Base-by-base conservation (phyloP, 2,329 filamentous ascomycete genomes). In the Macrophomina tecta region DNA sequence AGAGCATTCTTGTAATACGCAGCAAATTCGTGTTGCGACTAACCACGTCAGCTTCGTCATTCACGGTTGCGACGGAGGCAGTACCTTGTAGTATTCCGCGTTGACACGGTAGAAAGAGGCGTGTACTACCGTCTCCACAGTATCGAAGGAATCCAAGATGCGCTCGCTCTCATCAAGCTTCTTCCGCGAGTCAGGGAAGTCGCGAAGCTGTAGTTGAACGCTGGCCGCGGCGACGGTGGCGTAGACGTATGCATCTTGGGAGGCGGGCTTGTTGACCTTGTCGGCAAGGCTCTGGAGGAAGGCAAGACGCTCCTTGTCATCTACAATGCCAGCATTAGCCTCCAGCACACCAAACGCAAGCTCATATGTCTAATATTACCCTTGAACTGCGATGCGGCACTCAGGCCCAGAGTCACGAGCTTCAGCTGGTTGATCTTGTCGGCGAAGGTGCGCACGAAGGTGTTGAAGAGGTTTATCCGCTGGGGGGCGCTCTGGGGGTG, bases 381-480 rank as follows among this genome's bases (percentile, higher is more conserved):
- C 83, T 87, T 86, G 80, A 91, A 97, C 83, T 97, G 90, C 74
- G 90, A 89, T 64, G 93, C 93, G 53, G 95, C 92, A 81, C 91
- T 92, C 77, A 98, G 83, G 16, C 93, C 95, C 72, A 99, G 84
- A 71, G 92, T 90, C 72, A 99, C 95, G 72, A 98, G 90, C 86
- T 97, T 97, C 70, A 99, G 86, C 84, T 98, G 94, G 83, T 98
- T 99, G 85, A 99, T 97, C 86, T 96, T 97, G 79, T 97, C 94
- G 71, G 94, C 93, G 77, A 99, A 99, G 80, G 91, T 95, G 79
- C 94, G 88, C 80, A 99, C 91, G 84, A 99, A 99, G 74, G 89
- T 89, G 82, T 95, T 93, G 86, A 95, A 99, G 80, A 99, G 91
- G 68, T 89, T 85, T 82, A 99, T 87, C 76, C 94, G 90, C 82